Evolutionary conservation across 2,329 filamentous ascomycete species (phyloP), one percentile per base, ranked within the genome.

Genomic region (Zymoseptoria ardabiliae): DNA sequence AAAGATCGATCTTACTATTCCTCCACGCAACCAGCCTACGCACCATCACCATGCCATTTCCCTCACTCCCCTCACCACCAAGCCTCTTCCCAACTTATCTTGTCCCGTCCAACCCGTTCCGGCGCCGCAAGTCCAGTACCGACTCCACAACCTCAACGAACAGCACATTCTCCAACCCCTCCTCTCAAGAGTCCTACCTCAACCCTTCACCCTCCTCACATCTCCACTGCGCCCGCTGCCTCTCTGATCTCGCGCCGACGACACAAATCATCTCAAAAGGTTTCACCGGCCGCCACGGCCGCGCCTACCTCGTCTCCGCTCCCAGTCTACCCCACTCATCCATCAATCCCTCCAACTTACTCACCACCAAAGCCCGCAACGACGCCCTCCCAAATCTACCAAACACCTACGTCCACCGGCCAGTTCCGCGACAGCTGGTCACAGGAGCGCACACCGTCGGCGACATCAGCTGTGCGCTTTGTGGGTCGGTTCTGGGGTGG

Each of bases 281-380:
- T 57, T 87, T 87, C 72, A 86, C 82, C 22, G 84, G 84, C 62
- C 81, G 84, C 19, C 81, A 86, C 69, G 84, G 84, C 5, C 82
- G 84, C 58, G 84, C 84, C 50, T 86, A 85, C 71, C 81, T 87
- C 59, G 83, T 87, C 30, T 76, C 81, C 1, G 78, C 81, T 2
- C 71, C 73, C 5, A 66, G 73, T 6, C 68, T 72, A 22, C 63
- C 72, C 10, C 62, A 71, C 51, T 63, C 71, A 52, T 68, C 70
- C 54, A 64, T 53, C 61, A 50, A 59, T 19, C 58, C 63, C 6
- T 55, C 58, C 50, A 55, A 65, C 49, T 65, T 63, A 17, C 54
- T 60, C 30, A 63, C 63, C 61, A 54, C 65, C 10, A 64, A 63
- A 50, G 64, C 65, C 13, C 66, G 61, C 41, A 71, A 68, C 57